phyloP scores from a whole-genome alignment of 2,329 filamentous ascomycete species.

The Penicillium sclerotiorum region DNA sequence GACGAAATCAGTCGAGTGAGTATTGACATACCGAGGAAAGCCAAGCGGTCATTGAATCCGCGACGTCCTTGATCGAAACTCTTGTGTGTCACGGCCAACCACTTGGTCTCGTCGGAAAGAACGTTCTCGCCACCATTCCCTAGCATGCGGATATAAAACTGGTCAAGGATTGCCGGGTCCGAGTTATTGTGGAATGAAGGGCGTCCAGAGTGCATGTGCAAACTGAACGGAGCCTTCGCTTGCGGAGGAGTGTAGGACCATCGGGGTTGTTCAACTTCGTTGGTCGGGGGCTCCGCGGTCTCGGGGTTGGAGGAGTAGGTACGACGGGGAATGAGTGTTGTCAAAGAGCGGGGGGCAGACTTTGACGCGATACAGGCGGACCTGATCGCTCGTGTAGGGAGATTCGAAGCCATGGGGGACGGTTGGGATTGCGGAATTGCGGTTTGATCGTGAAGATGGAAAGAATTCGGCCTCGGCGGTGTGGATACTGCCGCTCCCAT shows the following conservation, averaged over 20 bases:
- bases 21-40: conserved; percentile 71
- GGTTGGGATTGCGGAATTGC: conserved; percentile 17
- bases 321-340: conserved; percentile 23
- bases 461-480: conserved; percentile 29
- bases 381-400: conserved; percentile 46
- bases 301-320: conserved; percentile 28
- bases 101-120: conserved; percentile 89
- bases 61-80: conserved; percentile 94
- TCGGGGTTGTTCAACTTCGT: conserved; percentile 55
- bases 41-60: conserved; percentile 91
- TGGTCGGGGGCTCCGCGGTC: conserved; percentile 27
- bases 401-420: conserved; percentile 51
- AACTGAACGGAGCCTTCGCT: conserved; percentile 68
- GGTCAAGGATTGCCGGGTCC: conserved; percentile 72
- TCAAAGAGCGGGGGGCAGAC: conserved; percentile 17
- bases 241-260: conserved; percentile 71
- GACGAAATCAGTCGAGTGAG: background rate
- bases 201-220: conserved; percentile 38
- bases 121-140: conserved; percentile 72
- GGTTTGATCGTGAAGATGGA: conserved; percentile 18
- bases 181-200: conserved; percentile 68
- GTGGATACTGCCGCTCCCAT: conserved; percentile 23
- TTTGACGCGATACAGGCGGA: conserved; percentile 34
- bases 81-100: conserved; percentile 96
- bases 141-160: conserved; percentile 75